These are phyloP conservation scores for Mycena filopes DNA, from an alignment of 768 basidiomycete species.

Conservation along the genomic window DNA sequence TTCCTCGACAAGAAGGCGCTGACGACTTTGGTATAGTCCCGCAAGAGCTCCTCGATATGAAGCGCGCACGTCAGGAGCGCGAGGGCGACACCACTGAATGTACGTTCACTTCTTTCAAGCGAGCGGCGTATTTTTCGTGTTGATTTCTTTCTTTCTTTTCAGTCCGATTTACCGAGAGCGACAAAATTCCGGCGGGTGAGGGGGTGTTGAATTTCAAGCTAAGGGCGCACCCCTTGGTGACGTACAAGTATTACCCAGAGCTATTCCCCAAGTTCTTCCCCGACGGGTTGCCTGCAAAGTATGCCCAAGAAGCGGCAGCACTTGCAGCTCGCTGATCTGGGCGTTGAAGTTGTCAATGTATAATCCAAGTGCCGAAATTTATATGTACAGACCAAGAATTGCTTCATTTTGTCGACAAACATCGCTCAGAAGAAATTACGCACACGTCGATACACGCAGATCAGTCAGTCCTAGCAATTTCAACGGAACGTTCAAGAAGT, in stretches of 20 bases:
- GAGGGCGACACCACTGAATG: conserved; percentile 27
- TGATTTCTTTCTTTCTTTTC: background rate
- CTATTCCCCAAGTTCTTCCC: conserved; percentile 31
- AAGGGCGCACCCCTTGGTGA: conserved; percentile 26
- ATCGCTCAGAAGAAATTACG: too few species aligned
- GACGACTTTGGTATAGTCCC: conserved; percentile 14
- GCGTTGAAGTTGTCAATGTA: too few species aligned
- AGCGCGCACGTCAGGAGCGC: conserved; percentile 27
- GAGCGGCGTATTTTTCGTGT: background rate
- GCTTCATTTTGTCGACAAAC: too few species aligned
- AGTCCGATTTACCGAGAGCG: conserved; percentile 12
- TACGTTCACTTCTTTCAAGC: background rate
- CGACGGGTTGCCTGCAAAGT: conserved; percentile 27
- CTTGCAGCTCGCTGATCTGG: conserved; percentile 3
- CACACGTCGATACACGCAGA: too few species aligned
- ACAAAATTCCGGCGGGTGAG: conserved; percentile 25
- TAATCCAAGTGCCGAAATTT: too few species aligned
- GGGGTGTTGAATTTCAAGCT: conserved; percentile 30
- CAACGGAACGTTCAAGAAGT: too few species aligned
- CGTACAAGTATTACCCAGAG: conserved; percentile 27
- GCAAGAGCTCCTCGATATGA: conserved; percentile 24
- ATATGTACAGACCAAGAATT: too few species aligned
- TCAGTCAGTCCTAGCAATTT: too few species aligned
- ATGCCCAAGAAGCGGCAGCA: too few species aligned
- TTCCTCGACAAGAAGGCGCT: background rate